Percentiles rank a stretch among this genome's conserved stretches.
These are phyloP conservation scores for Xanthoconium separans DNA, from an alignment of 1,284 basidiomycete species.

Conservation along the genomic window DNA sequence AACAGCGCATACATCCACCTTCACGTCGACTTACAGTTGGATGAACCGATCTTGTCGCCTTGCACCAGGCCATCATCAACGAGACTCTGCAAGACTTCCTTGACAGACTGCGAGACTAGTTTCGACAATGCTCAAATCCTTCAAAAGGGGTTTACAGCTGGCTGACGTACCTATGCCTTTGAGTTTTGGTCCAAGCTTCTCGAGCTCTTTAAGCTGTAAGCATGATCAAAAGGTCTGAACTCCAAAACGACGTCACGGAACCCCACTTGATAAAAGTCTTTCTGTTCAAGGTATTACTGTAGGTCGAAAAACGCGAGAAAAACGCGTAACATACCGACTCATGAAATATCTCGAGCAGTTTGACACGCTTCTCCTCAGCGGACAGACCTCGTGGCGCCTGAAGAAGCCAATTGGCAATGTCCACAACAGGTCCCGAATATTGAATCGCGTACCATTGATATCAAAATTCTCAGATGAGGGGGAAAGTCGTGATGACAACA, in stretches of 20 bases:
- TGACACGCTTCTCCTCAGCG: constrained; percentile 77
- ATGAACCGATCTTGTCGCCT: constrained; percentile 87
- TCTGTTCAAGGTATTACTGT: constrained; percentile 44
- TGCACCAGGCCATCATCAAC: constrained; percentile 83
- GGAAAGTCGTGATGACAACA: too few species aligned
- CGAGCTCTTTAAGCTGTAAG: constrained; percentile 78
- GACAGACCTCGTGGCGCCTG: constrained; percentile 79
- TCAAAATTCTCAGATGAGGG: not conserved
- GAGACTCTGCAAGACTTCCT: constrained; percentile 83
- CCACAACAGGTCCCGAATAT: not conserved
- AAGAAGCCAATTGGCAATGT: constrained; percentile 4
- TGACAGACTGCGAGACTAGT: constrained; percentile 81
- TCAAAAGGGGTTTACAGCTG: too few species aligned
- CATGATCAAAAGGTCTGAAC: not conserved
- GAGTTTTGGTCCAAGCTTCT: constrained; percentile 80
- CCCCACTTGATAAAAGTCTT: constrained; percentile 77
- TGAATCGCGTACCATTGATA: constrained; percentile 24
- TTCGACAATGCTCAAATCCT: not conserved
- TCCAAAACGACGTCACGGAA: not conserved
- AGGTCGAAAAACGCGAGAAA: not conserved
- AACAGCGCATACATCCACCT: constrained; percentile 34
- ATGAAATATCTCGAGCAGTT: constrained; percentile 85
- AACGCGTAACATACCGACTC: constrained; percentile 60
- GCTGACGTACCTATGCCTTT: constrained; percentile 75
- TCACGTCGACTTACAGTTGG: constrained; percentile 67